Evolutionary conservation across 2,329 filamentous ascomycete genomes (phyloP), one percentile per base, ranked within the genome.

Genomic region (Sporothrix brasiliensis): DNA sequence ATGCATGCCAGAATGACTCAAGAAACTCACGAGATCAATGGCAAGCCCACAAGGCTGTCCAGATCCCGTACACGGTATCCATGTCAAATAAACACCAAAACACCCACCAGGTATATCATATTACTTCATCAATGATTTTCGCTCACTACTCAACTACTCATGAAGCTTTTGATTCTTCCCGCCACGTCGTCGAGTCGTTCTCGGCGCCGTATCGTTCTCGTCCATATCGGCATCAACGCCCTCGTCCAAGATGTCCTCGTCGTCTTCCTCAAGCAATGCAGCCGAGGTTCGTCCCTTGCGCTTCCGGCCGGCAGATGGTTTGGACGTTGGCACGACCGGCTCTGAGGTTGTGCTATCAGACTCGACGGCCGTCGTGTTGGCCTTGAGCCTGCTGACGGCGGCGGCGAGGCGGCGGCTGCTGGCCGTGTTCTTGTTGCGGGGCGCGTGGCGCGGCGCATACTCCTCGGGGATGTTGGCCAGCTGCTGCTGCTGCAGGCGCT

Each of bases 371-470:
- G 68, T 70, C 5, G 71, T 72, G 65, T 70, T 76, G n/a, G 75
- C 76, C 70, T 74, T 76, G 69, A 79, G 71, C 73, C 73, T 75
- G 54, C 72, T 76, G 24, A 79, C 78, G 30, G 78, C 78, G 4
- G 78, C 76, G 16, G 77, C 77, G 76, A 79, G 77, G 27, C 78
- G 72, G 63, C 74, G 77, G 67, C 77, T 79, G 21, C 76, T 75
- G 30, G 73, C 70, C 0, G 50, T 73, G 53, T 54, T 63, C 71
- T 73, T 72, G 70, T 70, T 61, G 39, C 73, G 71, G 9, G 70
- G 70, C 41, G 77, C 76, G 39, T 76, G 73, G 30, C 76, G 72
- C 14, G 77, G 77, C 67, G 77, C 77, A 70, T 76, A 76, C 24
- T 73, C 75, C 52, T 78, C 75, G 9, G 71, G 47, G 4, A 72